These are phyloP conservation scores for Clarireedia hainanense DNA, from an alignment of 2,329 filamentous ascomycete genomes.

Conservation along the genomic window DNA sequence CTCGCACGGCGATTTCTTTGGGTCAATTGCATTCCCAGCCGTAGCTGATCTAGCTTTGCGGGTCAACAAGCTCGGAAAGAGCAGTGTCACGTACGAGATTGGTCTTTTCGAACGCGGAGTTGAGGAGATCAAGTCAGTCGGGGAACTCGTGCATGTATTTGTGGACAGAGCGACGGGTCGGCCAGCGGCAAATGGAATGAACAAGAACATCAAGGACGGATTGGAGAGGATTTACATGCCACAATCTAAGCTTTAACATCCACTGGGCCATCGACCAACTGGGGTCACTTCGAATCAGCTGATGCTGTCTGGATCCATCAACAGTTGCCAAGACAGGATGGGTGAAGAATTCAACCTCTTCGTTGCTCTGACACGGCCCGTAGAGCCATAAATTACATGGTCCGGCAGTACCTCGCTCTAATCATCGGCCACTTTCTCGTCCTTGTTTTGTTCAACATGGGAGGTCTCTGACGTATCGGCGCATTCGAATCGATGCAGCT, in stretches of 20 bases:
- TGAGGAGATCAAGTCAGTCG: conserved; percentile 72
- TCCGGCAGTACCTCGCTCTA: not conserved
- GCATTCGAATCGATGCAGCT: too few species aligned
- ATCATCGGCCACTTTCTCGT: not conserved
- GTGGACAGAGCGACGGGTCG: conserved; percentile 66
- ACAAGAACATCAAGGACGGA: conserved; percentile 46
- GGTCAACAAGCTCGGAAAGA: conserved; percentile 76
- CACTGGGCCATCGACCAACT: too few species aligned
- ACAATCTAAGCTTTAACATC: conserved; percentile 22
- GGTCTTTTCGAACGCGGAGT: conserved; percentile 73
- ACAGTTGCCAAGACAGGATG: too few species aligned
- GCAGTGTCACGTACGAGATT: conserved; percentile 85
- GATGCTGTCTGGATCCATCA: too few species aligned
- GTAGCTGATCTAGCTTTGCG: conserved; percentile 74
- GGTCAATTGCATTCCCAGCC: conserved; percentile 72
- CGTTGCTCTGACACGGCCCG: too few species aligned
- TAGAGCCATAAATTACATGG: not conserved
- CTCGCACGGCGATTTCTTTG: conserved; percentile 79
- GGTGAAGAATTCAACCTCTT: not conserved
- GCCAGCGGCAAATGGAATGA: conserved; percentile 61
- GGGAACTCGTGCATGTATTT: conserved; percentile 82
- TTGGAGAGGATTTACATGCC: conserved; percentile 46
- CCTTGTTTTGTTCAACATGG: too few species aligned
- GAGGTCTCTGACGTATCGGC: too few species aligned
- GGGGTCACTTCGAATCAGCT: too few species aligned